phyloP scores from a whole-genome alignment of 495 filamentous ascomycete genomes.

The Xylaria cubensis region DNA sequence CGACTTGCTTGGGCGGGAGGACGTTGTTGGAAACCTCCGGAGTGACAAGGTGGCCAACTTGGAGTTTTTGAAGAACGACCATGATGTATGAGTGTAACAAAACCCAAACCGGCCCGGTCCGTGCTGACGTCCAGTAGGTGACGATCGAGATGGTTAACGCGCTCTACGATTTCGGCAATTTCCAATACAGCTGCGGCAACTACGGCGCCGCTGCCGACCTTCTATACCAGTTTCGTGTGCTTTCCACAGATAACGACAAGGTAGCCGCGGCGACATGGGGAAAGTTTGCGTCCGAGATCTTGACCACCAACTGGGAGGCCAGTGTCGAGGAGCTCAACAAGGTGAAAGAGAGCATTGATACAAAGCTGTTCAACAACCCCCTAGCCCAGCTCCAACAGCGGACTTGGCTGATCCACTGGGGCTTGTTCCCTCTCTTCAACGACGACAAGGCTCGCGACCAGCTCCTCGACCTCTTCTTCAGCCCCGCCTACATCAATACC shows the following conservation, averaged over 20 bases:
- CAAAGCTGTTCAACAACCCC: constrained; percentile 91
- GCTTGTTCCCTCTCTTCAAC: constrained; percentile 98
- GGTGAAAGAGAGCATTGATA: constrained; percentile 91
- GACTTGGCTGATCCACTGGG: constrained; percentile 97
- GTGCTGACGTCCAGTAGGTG: constrained; percentile 57
- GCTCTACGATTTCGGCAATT: constrained; percentile 91
- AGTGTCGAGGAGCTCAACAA: constrained; percentile 96
- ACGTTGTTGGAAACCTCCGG: constrained; percentile 84
- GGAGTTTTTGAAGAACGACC: constrained; percentile 92
- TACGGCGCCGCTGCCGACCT: constrained; percentile 87
- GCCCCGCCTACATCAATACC: constrained; percentile 94
- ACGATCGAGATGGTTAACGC: constrained; percentile 93
- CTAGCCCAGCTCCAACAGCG: constrained; percentile 92
- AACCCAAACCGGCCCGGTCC: not conserved
- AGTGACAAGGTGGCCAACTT: constrained; percentile 98
- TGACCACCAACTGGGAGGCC: constrained; percentile 89
- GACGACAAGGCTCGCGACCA: constrained; percentile 88
- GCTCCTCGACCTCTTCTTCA: constrained; percentile 96
- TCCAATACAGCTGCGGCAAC: constrained; percentile 95
- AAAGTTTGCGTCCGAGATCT: constrained; percentile 91
- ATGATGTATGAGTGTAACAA: constrained; percentile 64
- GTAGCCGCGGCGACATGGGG: constrained; percentile 95
- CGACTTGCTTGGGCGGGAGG: constrained; percentile 81
- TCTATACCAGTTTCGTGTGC: constrained; percentile 94
- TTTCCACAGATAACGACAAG: constrained; percentile 97